Percentiles rank a stretch among this genome's conserved stretches.
phyloP scores from a whole-genome alignment of 2,329 filamentous ascomycete species.

The Curvularia sp. region DNA sequence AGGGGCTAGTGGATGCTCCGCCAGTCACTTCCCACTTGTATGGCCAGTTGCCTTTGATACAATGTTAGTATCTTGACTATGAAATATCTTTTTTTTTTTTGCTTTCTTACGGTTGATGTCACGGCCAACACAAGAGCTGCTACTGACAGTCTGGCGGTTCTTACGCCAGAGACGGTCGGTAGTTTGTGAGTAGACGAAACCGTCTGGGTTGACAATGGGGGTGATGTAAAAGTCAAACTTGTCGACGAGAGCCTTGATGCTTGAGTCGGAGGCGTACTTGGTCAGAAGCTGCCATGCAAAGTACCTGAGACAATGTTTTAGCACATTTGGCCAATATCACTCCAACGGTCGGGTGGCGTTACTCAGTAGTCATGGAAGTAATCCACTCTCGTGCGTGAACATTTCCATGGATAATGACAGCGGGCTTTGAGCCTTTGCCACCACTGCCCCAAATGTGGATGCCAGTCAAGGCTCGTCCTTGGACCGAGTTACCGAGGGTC shows the following conservation, averaged over 20 bases:
- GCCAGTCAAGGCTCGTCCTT: conserved; percentile 45
- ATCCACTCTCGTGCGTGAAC: conserved; percentile 50
- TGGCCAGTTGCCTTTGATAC: conserved; percentile 42
- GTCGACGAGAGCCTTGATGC: conserved; percentile 46
- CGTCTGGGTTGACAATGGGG: conserved; percentile 33
- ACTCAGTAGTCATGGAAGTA: conserved; percentile 42
- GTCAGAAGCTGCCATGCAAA: conserved; percentile 48
- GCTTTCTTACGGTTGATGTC: conserved; percentile 45
- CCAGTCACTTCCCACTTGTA: conserved; percentile 47
- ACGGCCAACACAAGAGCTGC: conserved; percentile 44
- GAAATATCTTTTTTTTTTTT: no score
- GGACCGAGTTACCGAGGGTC: conserved; percentile 42
- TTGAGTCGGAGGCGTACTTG: conserved; percentile 43
- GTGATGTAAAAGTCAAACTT: conserved; percentile 50
- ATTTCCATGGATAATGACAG: conserved; percentile 46
- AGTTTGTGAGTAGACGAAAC: conserved; percentile 51
- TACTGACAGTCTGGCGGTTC: conserved; percentile 47
- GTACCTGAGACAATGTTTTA: conserved; percentile 26
- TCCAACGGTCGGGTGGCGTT: neutral
- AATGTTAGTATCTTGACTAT: neutral
- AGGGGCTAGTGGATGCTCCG: conserved; percentile 49
- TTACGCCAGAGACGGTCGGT: conserved; percentile 53
- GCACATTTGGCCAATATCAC: neutral
- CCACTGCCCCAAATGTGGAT: conserved; percentile 51
- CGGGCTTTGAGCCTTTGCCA: conserved; percentile 49